Base-by-base conservation (phyloP, 1,284 basidiomycete species). In the Trichosporon sp. region DNA sequence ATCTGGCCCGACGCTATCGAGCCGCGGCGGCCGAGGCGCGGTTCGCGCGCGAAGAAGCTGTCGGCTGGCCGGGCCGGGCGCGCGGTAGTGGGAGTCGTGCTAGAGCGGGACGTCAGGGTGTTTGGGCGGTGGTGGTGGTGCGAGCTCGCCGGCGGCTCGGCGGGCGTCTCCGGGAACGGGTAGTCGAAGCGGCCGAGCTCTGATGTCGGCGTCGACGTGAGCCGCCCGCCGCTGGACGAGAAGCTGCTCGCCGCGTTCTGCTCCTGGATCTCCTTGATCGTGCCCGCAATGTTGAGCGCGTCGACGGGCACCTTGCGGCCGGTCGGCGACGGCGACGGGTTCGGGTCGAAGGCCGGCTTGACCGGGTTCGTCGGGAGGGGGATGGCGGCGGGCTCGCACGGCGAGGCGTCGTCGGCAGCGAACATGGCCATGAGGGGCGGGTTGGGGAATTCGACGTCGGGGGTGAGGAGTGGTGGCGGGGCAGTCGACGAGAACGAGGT, bases 131-230 rank as follows among this genome's bases (percentile, higher is more conserved):
- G 56, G 53, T 58, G 53, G 56, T 60, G 56, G 53, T 12, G 13
- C 13, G 53, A 4, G 42, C 7, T 2, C 15, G 53, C 23, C 3
- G 53, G 8, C 12, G 53, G 12, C 27, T 27, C 25, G 42, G 44
- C 18, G 11, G 58, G 23, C 23, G 62, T 38, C 29, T 64, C 34
- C 31, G 63, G 29, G 21, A 64, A 67, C 32, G 77, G 77, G 67
- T 78, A 78, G 68, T 78, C 77, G 71, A 78, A 78, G 12, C 72
- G 72, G 11, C 77, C 77, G 56, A 76, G 72, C 63, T 78, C 77
- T 2, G 74, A 73, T 1, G 75, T 74, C 6, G 77, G 77, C 7
- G 77, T 78, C 29, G 75, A 71, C 1, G 34, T 34, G 23, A 42
- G 62, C n/a, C 56, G 56, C 11, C 27, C 27, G 53, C 47, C 47